Evolutionary conservation across 1,284 basidiomycete species (phyloP).

Genomic region (Fomitopsis palustris): DNA sequence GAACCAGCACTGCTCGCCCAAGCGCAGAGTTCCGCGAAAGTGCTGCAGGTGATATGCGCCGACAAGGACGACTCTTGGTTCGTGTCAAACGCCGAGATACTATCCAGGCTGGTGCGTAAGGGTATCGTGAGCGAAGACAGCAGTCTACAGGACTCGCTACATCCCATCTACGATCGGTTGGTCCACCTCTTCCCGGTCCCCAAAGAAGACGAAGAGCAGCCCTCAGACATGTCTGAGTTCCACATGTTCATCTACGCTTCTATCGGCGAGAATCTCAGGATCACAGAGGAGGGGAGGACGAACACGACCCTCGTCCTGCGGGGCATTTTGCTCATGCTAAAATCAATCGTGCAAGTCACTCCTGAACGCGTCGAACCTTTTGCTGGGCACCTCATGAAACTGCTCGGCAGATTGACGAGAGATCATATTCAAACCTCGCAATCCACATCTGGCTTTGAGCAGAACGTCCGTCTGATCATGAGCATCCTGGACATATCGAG

Average conservation of each 20-base stretch:
- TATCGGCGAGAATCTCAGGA: constrained; percentile 82
- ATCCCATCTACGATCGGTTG: constrained; percentile 85
- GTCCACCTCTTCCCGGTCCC: constrained; percentile 81
- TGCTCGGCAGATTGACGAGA: constrained; percentile 84
- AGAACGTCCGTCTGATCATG: constrained; percentile 58
- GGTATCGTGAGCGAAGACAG: constrained; percentile 80
- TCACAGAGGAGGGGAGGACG: constrained; percentile 32
- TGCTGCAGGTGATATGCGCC: constrained; percentile 83
- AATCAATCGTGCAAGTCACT: constrained; percentile 82
- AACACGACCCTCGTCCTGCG: constrained; percentile 52
- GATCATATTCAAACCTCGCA: constrained; percentile 73
- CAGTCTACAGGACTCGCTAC: constrained; percentile 74
- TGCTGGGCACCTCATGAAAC: constrained; percentile 74
- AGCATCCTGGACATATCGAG: constrained; percentile 74
- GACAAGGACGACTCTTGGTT: constrained; percentile 90
- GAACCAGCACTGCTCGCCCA: constrained; percentile 60
- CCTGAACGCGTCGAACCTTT: constrained; percentile 88
- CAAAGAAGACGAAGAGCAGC: constrained; percentile 75
- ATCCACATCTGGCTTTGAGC: constrained; percentile 50
- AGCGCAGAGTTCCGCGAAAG: constrained; percentile 85
- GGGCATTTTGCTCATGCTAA: constrained; percentile 84
- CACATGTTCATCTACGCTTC: constrained; percentile 74
- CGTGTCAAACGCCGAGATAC: constrained; percentile 65
- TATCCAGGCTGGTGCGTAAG: constrained; percentile 90
- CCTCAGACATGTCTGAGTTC: constrained; percentile 71